Conservation (phyloP, 1,284 basidiomycete species). For the Ceratobasidium sp. region DNA sequence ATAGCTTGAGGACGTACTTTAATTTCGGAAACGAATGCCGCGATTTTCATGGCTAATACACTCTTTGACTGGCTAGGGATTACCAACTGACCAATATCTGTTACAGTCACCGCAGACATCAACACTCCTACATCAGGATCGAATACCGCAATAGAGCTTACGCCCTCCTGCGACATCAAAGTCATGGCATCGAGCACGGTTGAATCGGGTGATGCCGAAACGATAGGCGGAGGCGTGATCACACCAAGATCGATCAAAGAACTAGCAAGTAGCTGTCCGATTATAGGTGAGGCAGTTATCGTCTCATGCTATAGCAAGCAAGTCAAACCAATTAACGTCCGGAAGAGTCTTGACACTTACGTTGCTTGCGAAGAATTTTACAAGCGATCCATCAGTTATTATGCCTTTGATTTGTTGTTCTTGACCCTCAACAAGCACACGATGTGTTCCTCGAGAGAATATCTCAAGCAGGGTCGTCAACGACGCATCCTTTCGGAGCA, state of each 20-base stretch:
- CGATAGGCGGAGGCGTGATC: conserved; percentile 39
- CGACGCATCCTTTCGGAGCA: conserved; percentile 66
- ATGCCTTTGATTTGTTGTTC: conserved; percentile 40
- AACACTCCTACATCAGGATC: conserved; percentile 41
- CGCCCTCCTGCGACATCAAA: conserved; percentile 42
- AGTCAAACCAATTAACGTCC: neutral
- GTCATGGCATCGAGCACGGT: conserved; percentile 44
- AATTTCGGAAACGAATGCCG: conserved; percentile 41
- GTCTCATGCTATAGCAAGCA: conserved; percentile 25
- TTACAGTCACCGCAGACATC: conserved; percentile 41
- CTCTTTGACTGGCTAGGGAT: conserved; percentile 42
- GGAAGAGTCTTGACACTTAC: conserved; percentile 4
- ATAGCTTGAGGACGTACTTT: conserved; percentile 29
- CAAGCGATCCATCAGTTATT: conserved; percentile 41
- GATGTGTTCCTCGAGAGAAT: conserved; percentile 72
- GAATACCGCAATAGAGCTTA: conserved; percentile 42
- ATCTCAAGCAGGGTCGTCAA: conserved; percentile 66
- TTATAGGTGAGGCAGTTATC: conserved; percentile 22
- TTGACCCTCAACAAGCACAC: conserved; percentile 50
- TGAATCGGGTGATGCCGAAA: conserved; percentile 41
- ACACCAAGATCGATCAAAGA: conserved; percentile 36
- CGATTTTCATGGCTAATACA: conserved; percentile 37
- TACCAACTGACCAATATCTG: conserved; percentile 42
- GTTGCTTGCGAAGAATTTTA: conserved; percentile 39
- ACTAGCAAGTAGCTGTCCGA: conserved; percentile 29